A percentile compares a stretch with the other conserved stretches of the same genome.
Conservation (phyloP, 768 basidiomycete species). For the Pleurotus tuber-regium region DNA sequence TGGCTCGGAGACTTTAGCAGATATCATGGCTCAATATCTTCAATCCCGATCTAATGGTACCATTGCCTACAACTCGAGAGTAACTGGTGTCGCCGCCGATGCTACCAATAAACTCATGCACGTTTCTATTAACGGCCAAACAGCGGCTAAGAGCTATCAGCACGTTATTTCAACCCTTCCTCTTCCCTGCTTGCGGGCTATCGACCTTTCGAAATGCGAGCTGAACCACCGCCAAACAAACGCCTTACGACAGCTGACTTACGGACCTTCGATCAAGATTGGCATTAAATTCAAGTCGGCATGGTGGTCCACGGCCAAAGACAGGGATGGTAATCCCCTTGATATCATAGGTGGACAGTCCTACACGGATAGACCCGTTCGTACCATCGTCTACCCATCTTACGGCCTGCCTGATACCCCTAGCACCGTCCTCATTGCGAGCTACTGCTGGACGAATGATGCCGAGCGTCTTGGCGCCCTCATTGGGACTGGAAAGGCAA, state of each 20-base stretch:
- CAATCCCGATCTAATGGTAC: background rate
- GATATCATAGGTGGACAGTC: conserved; percentile 39
- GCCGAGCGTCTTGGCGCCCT: conserved; percentile 35
- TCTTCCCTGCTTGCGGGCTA: conserved; percentile 24
- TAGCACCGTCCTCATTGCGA: conserved; percentile 34
- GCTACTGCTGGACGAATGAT: conserved; percentile 39
- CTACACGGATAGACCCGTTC: conserved; percentile 37
- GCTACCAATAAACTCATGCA: conserved; percentile 1
- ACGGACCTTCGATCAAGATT: conserved; percentile 32
- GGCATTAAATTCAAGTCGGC: conserved; percentile 33
- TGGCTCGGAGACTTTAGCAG: conserved; percentile 18
- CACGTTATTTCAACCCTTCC: conserved; percentile 33
- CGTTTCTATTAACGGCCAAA: conserved; percentile 4
- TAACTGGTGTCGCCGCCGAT: conserved; percentile 14
- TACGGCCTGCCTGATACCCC: conserved; percentile 24
- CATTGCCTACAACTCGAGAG: conserved; percentile 6
- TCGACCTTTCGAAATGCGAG: conserved; percentile 22
- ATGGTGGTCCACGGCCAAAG: conserved; percentile 32
- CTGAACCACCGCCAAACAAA: conserved; percentile 28
- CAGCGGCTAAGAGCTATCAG: conserved; percentile 3
- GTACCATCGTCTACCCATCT: conserved; percentile 43
- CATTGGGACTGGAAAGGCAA: conserved; percentile 17
- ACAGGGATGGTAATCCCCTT: conserved; percentile 18
- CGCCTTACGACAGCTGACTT: conserved; percentile 28
- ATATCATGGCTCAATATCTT: conserved; percentile 21